Evolutionary conservation across 2,329 filamentous ascomycete genomes (phyloP), one percentile per base, ranked within the genome.

Genomic region (Microsporum ferrugineum): DNA sequence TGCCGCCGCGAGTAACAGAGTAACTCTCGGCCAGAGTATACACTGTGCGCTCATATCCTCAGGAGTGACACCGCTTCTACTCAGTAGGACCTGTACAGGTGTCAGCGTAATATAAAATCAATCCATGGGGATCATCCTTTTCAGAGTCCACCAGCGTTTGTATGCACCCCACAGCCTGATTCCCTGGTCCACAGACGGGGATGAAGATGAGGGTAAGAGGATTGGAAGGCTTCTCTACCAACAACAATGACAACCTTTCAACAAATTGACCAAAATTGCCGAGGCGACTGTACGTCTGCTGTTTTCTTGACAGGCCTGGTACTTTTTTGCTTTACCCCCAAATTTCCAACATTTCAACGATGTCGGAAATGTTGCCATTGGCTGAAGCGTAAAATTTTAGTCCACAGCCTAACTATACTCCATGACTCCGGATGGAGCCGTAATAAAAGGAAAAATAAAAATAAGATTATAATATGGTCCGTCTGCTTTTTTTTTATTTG

Each of bases 141-240:
- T 47, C 43, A 47, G 23, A 7, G 17, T 47, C 43, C 43, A 23
- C 43, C n/a, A 27, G n/a, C 23, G 17, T 27, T 47, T 47, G 17
- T 27, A 47, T 55, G 49, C 49, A 55, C 31, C 49, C 49, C 49
- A 55, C 49, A 36, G 31, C 49, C 49, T 55, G 49, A 23, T 53
- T 7, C 49, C 49, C 49, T 55, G 49, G 27, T 34, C 49, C 31
- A 17, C 49, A 34, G 23, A 51, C 14, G 17, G 12, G 5, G 39
- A 47, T 17, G 23, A 6, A 23, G 43, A 49, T 23, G 45, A 7
- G 45, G 45, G 8, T 10, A n/a, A 41, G 39, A n/a, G 39, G 39
- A 41, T 41, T 41, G 12, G 39, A 12, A 3, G 17, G 17, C 12
- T 49, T 8, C 8, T 29, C n/a, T 47, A 33, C 45, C 23, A 49